Evolutionary conservation across 257 asterid genomes (phyloP), one percentile per base, ranked within the genome.

Genomic region (Lantana camara): DNA sequence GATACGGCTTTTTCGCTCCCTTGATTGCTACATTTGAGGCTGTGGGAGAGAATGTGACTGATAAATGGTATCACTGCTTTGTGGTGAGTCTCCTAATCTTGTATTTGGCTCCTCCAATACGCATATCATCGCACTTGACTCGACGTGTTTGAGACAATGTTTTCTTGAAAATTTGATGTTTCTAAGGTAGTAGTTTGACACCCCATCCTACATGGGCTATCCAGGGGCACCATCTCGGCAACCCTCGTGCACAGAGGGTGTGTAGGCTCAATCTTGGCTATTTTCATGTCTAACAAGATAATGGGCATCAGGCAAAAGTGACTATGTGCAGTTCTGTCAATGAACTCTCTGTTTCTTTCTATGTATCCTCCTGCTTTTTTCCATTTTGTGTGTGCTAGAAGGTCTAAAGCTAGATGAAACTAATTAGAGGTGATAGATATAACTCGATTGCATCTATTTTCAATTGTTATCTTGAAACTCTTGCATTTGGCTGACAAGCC

Each of bases 1-100:
- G 89, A 2, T 91, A 81, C 6, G 96, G 96, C 1, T 86, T 86
- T 66, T 86, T 91, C 8, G 82, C 93, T 4, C 96, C 98, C 9
- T 67, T 89, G 84, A 73, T 92, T 20, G 95, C 98, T 5, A 89
- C 98, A 23, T 92, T 92, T 60, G 95, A 89, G 79, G 98, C 95
- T 46, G 84, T 83, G 41, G 91, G 95, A 38, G 83, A 68, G 57
- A 72, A 77, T 58, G 88, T 83, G 41, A 63, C 77, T 0, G 77
- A 85, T 14, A 89, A 86, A 63, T 73, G 79, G 52, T 77, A 63
- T 75, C 95, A 83, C 63, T 89, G 98, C 72, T 83, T 92, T 73
- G 51, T 41, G 73, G 98, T 92, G 68, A 77, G 92, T 78, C 57
- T 37, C 23, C 24, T 16, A 23, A 34, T 45, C 40, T 27, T 10